Conservation (phyloP, 257 asterid species). For the Jacaranda mimosifolia region DNA sequence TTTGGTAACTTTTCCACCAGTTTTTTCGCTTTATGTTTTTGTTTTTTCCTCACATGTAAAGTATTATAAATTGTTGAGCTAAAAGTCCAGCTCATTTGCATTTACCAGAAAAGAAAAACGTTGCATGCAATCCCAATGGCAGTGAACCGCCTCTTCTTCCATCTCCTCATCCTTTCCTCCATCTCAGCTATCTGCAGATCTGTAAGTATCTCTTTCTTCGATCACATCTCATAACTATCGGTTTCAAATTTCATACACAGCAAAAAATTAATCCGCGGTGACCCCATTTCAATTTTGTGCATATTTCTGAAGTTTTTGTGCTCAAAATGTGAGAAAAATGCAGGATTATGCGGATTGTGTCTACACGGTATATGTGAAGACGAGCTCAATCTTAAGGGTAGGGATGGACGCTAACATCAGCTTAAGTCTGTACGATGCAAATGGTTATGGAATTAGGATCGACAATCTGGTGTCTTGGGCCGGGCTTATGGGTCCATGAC, state of each 20-base stretch:
- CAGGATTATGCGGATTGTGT: slow-evolving; percentile 75
- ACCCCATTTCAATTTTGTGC: background rate
- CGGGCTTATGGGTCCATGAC: slow-evolving; percentile 73
- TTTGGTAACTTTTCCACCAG: background rate
- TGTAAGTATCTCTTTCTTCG: slow-evolving; percentile 48
- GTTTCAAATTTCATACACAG: no score
- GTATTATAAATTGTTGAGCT: no score
- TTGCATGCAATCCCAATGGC: slow-evolving; percentile 48
- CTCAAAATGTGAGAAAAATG: background rate
- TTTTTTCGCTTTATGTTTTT: background rate
- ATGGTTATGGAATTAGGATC: slow-evolving; percentile 60
- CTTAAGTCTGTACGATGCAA: slow-evolving; percentile 55
- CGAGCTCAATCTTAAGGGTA: slow-evolving; percentile 62
- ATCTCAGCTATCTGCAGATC: slow-evolving; percentile 57
- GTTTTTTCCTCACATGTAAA: background rate
- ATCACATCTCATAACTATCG: background rate
- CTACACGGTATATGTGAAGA: no score
- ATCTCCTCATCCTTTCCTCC: slow-evolving; percentile 61
- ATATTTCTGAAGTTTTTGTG: background rate
- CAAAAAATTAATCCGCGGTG: no score
- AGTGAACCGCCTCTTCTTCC: slow-evolving; percentile 40
- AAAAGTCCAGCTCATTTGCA: slow-evolving; percentile 22
- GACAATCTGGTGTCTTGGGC: slow-evolving; percentile 68
- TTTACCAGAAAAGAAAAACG: background rate
- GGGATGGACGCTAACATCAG: slow-evolving; percentile 76